Evolutionary conservation across 2,329 filamentous ascomycete genomes (phyloP).

Genomic region (Leptosphaerulina australis): DNA sequence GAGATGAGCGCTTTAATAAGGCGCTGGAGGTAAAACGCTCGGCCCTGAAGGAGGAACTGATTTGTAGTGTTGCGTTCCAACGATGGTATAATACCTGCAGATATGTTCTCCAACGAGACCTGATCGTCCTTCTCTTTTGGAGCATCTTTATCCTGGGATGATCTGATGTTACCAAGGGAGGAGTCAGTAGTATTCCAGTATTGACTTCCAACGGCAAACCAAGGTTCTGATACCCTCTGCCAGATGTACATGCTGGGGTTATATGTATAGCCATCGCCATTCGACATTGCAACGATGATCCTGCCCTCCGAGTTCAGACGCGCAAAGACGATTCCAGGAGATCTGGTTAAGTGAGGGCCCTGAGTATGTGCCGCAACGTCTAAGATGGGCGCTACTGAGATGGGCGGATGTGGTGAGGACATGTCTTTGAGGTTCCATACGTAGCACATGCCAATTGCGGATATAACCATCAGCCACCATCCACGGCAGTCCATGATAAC

Average conservation of each 20-base stretch:
- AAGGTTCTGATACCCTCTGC: constrained; percentile 94
- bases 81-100: constrained; percentile 89
- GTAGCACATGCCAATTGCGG: constrained; percentile 84
- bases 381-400: constrained; percentile 85
- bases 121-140: constrained; percentile 53
- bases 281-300: constrained; percentile 87
- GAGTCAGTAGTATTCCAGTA: constrained; percentile 99
- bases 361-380: constrained; percentile 84
- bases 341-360: constrained; percentile 76
- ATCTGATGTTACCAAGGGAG: constrained; percentile 79
- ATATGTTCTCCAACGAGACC: constrained; percentile 67
- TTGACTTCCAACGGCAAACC: constrained; percentile 97
- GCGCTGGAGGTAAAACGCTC: constrained; percentile 87
- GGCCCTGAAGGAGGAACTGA: constrained; percentile 87
- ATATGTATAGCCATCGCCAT: constrained; percentile 94
- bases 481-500: constrained; percentile 91
- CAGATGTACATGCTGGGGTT: constrained; percentile 83
- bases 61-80: constrained; percentile 94
- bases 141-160: constrained; percentile 53
- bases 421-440: constrained; percentile 91
- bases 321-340: constrained; percentile 86
- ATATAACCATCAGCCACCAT: constrained; percentile 88
- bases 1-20: constrained; percentile 88
- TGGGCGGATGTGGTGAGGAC: constrained; percentile 83
- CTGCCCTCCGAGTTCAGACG: constrained; percentile 87